These are phyloP conservation scores for Leccinum imitatum DNA, from an alignment of 768 basidiomycete species.

Conservation along the genomic window DNA sequence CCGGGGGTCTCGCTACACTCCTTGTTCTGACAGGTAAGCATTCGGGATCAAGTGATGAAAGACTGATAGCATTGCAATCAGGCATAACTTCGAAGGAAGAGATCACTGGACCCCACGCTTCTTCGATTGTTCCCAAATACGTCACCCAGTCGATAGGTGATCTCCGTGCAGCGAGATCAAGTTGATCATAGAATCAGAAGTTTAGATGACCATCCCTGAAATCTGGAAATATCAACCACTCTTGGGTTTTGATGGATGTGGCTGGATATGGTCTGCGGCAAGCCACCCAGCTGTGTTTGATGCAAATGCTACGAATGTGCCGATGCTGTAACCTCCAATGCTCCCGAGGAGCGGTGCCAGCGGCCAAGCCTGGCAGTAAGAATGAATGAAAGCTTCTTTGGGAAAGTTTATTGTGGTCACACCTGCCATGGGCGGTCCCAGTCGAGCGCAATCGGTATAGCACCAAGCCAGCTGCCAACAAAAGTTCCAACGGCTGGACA, in stretches of 20 bases:
- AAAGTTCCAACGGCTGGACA: slow-evolving; percentile 76
- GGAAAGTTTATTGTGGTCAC: slow-evolving; percentile 23
- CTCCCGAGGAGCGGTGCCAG: slow-evolving; percentile 75
- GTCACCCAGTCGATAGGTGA: slow-evolving; percentile 83
- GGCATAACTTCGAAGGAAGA: slow-evolving; percentile 78
- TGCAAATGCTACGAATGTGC: slow-evolving; percentile 54
- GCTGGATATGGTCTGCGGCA: slow-evolving; percentile 38
- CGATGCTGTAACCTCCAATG: slow-evolving; percentile 62
- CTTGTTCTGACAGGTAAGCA: slow-evolving; percentile 86
- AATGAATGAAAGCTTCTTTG: not conserved
- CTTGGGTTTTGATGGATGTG: slow-evolving; percentile 24
- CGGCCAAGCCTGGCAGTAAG: slow-evolving; percentile 71
- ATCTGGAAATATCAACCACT: slow-evolving; percentile 16
- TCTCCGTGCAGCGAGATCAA: slow-evolving; percentile 45
- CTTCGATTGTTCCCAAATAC: slow-evolving; percentile 75
- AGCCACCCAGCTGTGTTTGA: slow-evolving; percentile 40
- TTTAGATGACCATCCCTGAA: slow-evolving; percentile 3
- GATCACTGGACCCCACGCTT: slow-evolving; percentile 68
- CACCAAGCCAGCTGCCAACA: slow-evolving; percentile 78
- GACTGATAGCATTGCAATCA: slow-evolving; percentile 28
- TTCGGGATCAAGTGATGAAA: not conserved
- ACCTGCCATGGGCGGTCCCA: slow-evolving; percentile 99
- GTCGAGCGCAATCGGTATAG: slow-evolving; percentile 85
- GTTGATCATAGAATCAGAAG: slow-evolving; percentile 17
- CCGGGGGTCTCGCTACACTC: slow-evolving; percentile 81